phyloP scores from a whole-genome alignment of 139 green algal species.

The Pseudopediastrum boryanum region DNA sequence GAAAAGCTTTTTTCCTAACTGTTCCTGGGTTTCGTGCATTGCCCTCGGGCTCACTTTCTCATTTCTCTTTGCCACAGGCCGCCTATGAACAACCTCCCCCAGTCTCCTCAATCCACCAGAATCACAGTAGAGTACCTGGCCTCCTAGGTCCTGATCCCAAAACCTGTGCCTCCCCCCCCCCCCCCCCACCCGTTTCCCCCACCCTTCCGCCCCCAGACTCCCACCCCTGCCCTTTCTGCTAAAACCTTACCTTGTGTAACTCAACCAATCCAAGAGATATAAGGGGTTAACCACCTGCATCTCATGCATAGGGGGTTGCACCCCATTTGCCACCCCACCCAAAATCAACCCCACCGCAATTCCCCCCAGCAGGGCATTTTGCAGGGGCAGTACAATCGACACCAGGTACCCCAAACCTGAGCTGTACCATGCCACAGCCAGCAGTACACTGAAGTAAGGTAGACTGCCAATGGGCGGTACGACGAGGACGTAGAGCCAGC shows the following conservation, averaged over 20 bases:
- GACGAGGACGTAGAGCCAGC: conserved; percentile 24
- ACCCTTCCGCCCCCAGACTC: no score
- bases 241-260: conserved; percentile 31
- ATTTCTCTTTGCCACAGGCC: no score
- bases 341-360: conserved; percentile 7
- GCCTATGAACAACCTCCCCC: no score
- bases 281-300: not conserved
- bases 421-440: conserved; percentile 19
- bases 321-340: conserved; percentile 24
- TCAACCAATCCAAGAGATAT: not conserved
- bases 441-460: conserved; percentile 17
- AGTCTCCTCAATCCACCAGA: no score
- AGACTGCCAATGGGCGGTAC: not conserved
- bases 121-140: no score
- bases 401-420: conserved; percentile 24
- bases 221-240: no score
- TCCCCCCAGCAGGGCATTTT: not conserved
- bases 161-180: no score
- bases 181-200: no score
- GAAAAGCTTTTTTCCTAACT: no score
- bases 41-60: no score
- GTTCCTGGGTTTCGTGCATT: no score
- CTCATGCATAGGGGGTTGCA: not conserved
- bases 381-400: not conserved
- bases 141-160: no score